A percentile compares a stretch with the other conserved stretches of the same genome.
phyloP scores from a whole-genome alignment of 495 filamentous ascomycete species.

The Astrothelium macrocarpum region DNA sequence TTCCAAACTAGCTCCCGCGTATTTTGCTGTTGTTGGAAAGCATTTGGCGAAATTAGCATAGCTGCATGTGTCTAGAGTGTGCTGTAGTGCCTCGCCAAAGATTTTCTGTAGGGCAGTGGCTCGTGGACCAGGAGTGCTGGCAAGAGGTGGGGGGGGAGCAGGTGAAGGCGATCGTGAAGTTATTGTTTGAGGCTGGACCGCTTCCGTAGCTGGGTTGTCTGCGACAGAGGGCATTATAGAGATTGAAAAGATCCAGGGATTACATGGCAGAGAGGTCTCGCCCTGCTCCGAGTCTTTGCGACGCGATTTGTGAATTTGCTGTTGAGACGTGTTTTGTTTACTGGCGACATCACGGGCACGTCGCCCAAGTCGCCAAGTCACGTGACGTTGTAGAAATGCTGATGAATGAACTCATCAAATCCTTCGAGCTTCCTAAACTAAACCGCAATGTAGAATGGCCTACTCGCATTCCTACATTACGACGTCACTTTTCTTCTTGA shows the following conservation, averaged over 20 bases:
- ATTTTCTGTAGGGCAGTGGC: slow-evolving; percentile 61
- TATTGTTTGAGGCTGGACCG: not conserved
- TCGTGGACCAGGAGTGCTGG: slow-evolving; percentile 62
- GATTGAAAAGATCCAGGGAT: not conserved
- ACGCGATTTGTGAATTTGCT: not conserved
- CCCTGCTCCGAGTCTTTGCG: not conserved
- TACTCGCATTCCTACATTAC: too few species aligned
- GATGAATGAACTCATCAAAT: too few species aligned
- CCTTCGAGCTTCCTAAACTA: too few species aligned
- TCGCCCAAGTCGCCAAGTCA: not conserved
- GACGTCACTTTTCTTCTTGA: too few species aligned
- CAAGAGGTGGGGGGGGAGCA: slow-evolving; percentile 48
- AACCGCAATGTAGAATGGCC: too few species aligned
- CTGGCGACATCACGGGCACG: not conserved
- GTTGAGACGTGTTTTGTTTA: not conserved
- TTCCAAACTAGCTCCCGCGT: slow-evolving; percentile 47
- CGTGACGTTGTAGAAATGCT: too few species aligned
- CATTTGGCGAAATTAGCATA: slow-evolving; percentile 75
- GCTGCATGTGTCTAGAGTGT: slow-evolving; percentile 62
- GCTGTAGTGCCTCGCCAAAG: slow-evolving; percentile 56
- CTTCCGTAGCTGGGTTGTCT: not conserved
- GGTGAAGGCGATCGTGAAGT: slow-evolving; percentile 23
- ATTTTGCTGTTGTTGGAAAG: slow-evolving; percentile 71
- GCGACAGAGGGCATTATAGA: not conserved
- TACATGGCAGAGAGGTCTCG: not conserved